Evolutionary conservation across 2,329 filamentous ascomycete genomes (phyloP), one percentile per base, ranked within the genome.

Genomic region (Dactylellina cionopaga): DNA sequence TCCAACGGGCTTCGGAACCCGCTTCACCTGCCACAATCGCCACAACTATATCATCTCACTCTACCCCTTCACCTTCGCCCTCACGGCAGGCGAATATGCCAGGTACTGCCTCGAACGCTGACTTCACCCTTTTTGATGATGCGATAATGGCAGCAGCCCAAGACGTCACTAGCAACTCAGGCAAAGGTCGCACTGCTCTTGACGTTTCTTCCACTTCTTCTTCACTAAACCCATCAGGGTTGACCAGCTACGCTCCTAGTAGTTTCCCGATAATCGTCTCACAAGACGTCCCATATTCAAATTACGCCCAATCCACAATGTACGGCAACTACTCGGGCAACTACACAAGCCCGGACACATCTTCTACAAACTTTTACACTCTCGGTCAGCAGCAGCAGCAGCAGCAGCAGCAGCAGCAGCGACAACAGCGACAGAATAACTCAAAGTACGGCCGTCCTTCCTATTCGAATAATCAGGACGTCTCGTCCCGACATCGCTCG

Each of bases 121-220:
- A 77, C 44, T 77, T 76, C 43, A 63, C 70, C 15, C 22, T 77
- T n/a, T 77, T 74, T 46, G 76, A 77, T 15, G 76, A 77, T 31
- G 49, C 62, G n/a, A 63, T 71, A 15, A 58, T 71, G 58, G 56
- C 66, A 11, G 51, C 46, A 39, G 66, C 49, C 13, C 65, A 70
- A 2, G 66, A 64, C 31, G 66, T 58, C 0, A 35, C 39, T 22
- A n/a, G 31, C 22, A 49, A 41, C 29, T 52, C 56, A 43, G 13
- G 44, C 11, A 70, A 70, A 24, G 55, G 37, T 19, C 39, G 47
- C 2, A 41, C 56, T 7, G 24, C 65, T n/a, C 19, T 70, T 24
- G 58, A 33, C 33, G 25, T 37, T 17, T 19, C 29, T 7, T 25
- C 62, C 5, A 31, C 46, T 24, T 56, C 68, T 0, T 65, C 68